These are phyloP conservation scores for Silene uniflora DNA, from an alignment of 148 eudicot genomes.

Conservation along the genomic window DNA sequence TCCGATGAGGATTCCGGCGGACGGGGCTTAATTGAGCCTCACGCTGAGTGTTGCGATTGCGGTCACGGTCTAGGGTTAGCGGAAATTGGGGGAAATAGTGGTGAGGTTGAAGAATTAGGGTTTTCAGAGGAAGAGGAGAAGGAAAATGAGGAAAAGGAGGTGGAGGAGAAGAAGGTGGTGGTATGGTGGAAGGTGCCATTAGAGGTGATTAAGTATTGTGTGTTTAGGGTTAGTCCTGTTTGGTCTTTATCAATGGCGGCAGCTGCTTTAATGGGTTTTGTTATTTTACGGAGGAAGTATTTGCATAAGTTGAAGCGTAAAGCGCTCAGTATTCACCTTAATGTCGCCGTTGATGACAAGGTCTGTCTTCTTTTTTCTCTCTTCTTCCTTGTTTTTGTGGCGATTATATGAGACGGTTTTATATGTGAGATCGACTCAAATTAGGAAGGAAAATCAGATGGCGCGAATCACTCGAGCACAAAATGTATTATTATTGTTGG, in stretches of 20 bases:
- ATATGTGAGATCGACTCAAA: too few species aligned
- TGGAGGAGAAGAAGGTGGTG: constrained; percentile 25
- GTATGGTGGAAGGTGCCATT: constrained; percentile 91
- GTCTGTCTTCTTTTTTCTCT: constrained; percentile 29
- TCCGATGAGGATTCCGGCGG: constrained; percentile 12
- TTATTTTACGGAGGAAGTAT: constrained; percentile 54
- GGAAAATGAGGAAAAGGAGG: constrained; percentile 11
- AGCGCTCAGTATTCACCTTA: constrained; percentile 47
- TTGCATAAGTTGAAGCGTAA: constrained; percentile 70
- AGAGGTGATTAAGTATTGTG: constrained; percentile 63
- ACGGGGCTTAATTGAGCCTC: constrained; percentile 10
- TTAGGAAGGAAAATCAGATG: too few species aligned
- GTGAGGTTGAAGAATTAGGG: background rate
- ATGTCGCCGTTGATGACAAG: constrained; percentile 77
- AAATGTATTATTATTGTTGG: too few species aligned
- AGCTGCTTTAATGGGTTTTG: constrained; percentile 74
- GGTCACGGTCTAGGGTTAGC: background rate
- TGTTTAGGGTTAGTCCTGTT: constrained; percentile 61
- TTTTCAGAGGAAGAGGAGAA: background rate
- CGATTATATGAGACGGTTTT: background rate
- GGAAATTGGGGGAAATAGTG: background rate
- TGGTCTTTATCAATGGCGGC: constrained; percentile 89
- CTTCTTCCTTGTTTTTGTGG: background rate
- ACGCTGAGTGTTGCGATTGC: constrained; percentile 20
- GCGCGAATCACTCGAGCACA: too few species aligned